phyloP scores from a whole-genome alignment of 2,329 filamentous ascomycete genomes.

The Botrytis tulipae region DNA sequence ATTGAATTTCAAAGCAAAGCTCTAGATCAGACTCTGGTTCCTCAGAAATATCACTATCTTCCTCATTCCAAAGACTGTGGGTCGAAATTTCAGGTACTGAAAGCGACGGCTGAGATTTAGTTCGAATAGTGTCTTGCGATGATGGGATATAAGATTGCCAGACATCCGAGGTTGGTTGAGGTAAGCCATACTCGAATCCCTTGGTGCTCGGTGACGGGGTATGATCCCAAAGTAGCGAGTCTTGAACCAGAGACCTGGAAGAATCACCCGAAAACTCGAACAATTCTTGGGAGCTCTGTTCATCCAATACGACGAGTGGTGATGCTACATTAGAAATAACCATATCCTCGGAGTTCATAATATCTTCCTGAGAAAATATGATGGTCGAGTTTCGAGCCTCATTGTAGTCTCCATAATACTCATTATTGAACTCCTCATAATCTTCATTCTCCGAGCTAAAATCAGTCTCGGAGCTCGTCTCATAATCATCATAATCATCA shows the following conservation, averaged over 20 bases:
- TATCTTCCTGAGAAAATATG: conserved; percentile 9
- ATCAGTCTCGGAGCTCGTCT: conserved; percentile 24
- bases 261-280: neutral
- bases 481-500: conserved; percentile 27
- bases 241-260: neutral
- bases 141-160: conserved; percentile 31
- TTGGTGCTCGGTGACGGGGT: neutral
- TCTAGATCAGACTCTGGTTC: neutral
- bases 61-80: conserved; percentile 26
- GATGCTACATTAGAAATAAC: neutral
- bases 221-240: conserved; percentile 28
- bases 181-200: conserved; percentile 23
- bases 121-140: conserved; percentile 24
- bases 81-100: conserved; percentile 25
- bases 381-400: conserved; percentile 1
- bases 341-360: neutral
- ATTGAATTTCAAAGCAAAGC: neutral
- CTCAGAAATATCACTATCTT: neutral
- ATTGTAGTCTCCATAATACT: neutral
- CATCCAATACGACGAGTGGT: neutral
- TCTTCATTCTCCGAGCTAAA: conserved; percentile 23
- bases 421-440: conserved; percentile 2
- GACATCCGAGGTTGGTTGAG: conserved; percentile 28
- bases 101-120: conserved; percentile 22
- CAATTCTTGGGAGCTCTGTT: neutral